These are phyloP conservation scores for Trichoderma endophyticum DNA, from an alignment of 2,329 filamentous ascomycete species.

Conservation along the genomic window DNA sequence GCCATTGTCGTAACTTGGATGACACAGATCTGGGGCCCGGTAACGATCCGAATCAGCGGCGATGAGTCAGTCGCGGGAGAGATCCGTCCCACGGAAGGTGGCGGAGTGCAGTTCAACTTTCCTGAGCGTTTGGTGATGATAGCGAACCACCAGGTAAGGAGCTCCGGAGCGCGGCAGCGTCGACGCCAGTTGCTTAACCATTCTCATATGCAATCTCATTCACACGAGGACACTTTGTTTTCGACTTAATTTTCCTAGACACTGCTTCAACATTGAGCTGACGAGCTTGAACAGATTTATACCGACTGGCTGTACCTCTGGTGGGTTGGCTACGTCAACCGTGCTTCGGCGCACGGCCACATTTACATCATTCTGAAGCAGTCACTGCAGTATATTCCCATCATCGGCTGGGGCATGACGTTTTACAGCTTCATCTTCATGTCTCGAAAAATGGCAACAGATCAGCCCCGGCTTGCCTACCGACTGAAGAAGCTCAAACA, in stretches of 20 bases:
- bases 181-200: background rate
- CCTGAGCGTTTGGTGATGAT: constrained; percentile 79
- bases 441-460: constrained; percentile 81
- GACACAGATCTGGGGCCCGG: constrained; percentile 86
- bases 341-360: constrained; percentile 74
- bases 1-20: constrained; percentile 74
- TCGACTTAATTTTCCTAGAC: background rate
- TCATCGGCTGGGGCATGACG: constrained; percentile 77
- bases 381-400: constrained; percentile 74
- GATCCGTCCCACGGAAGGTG: constrained; percentile 66
- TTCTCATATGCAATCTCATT: background rate
- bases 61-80: constrained; percentile 76
- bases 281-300: constrained; percentile 56
- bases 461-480: constrained; percentile 71
- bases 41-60: constrained; percentile 76
- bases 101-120: constrained; percentile 73
- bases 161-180: background rate
- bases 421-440: constrained; percentile 91
- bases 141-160: constrained; percentile 75
- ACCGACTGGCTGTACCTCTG: constrained; percentile 91
- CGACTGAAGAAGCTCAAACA: constrained; percentile 68
- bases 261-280: background rate
- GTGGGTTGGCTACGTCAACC: constrained; percentile 85
- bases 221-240: background rate
- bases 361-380: constrained; percentile 91